Base-by-base conservation (phyloP, 352 stramenopile genomes). In the Phytophthora pini region DNA sequence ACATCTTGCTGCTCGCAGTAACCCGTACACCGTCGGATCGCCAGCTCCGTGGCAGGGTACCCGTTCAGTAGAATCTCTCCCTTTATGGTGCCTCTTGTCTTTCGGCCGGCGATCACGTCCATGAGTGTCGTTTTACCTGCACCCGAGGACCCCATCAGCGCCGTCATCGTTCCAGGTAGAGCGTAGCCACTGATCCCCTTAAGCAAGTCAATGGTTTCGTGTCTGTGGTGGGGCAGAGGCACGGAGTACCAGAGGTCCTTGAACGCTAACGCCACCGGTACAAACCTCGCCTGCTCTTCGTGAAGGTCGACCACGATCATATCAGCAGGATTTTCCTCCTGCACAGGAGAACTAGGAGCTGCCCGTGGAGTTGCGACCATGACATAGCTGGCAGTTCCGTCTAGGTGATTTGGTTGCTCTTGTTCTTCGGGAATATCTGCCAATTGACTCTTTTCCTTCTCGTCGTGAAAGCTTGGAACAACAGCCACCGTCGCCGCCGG, bases 61-160 rank as follows among this genome's bases (percentile, higher is more conserved):
- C 74, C 74, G 39, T 82, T 87, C 10, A 68, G 60, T 5, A 82
- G 45, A 20, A 94, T 80, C 0, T 91, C 38, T 13, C 88, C 88
- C 1, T 50, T 47, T 44, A 90, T 76, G n/a, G 61, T 72, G 10
- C 93, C 93, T 39, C 76, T 79, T 3, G 77, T 90, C 68, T 98
- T 98, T 34, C 93, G 76, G 2, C 94, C 72, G 1, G 93, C 88
- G 48, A 98, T 92, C 13, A 74, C 65, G 22, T 74, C 65, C 60
- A 74, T 61, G 4, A 74, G 17, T 1, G 65, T 74, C 0, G 65
- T 97, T 62, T 98, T 97, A 1, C 92, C 90, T 38, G 86, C 80
- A 49, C 84, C 82, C 0, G 67, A 75, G 4, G 72, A 73, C 5
- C 82, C 82, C 74, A 89, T 88, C 10, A 90, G 59, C 1, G 81